These are phyloP conservation scores for Termitomyces eurrhizus DNA, from an alignment of 768 basidiomycete species.

Conservation along the genomic window DNA sequence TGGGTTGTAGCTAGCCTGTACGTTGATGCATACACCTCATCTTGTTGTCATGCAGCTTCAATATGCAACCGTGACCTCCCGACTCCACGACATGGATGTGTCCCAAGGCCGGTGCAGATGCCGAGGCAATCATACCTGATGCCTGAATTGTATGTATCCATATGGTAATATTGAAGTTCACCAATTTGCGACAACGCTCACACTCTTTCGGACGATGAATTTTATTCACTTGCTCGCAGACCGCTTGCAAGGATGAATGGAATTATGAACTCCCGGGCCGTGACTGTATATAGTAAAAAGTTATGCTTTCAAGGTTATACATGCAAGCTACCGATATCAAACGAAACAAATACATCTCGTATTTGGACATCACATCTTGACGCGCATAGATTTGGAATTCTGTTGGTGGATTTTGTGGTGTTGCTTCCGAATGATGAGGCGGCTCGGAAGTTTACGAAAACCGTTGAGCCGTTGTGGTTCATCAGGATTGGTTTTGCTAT, in stretches of 20 bases:
- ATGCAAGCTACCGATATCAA: background rate
- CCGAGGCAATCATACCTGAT: background rate
- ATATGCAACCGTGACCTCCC: background rate
- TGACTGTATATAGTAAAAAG: background rate
- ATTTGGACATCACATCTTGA: background rate
- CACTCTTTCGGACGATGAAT: background rate
- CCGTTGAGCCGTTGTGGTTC: background rate
- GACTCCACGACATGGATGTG: background rate
- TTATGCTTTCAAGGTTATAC: background rate
- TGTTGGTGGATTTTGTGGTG: background rate
- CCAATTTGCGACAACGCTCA: background rate
- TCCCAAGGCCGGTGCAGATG: background rate
- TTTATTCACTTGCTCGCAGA: background rate
- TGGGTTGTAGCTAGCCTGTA: background rate
- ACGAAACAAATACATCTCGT: background rate
- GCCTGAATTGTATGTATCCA: background rate
- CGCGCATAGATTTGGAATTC: background rate
- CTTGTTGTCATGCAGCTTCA: background rate
- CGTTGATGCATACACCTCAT: background rate
- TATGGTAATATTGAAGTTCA: background rate
- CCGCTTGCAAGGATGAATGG: background rate
- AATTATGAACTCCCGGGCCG: background rate
- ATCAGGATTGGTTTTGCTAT: background rate
- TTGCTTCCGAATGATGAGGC: background rate
- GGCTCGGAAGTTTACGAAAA: background rate